A percentile compares a stretch with the other conserved stretches of the same genome.
These are phyloP conservation scores for Teunomyces funiuensis DNA, from an alignment of 805 yeast species.

Conservation along the genomic window DNA sequence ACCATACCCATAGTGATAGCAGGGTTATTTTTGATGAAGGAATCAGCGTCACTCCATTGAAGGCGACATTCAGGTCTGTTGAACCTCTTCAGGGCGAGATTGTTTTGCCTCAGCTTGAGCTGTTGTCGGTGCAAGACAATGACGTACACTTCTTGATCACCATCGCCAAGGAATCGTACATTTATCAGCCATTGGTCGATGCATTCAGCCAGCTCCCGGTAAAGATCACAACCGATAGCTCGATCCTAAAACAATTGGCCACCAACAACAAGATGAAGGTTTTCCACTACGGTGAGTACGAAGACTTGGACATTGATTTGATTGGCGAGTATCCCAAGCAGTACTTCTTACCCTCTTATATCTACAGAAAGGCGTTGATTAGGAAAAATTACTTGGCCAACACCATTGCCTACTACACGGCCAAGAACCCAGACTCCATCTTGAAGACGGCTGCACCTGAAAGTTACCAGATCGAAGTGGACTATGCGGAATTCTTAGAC, in stretches of 20 bases:
- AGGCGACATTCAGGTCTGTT: constrained; percentile 67
- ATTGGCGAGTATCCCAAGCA: constrained; percentile 40
- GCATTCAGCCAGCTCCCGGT: constrained; percentile 31
- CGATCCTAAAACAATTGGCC: constrained; percentile 16
- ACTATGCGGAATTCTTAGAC: constrained; percentile 93
- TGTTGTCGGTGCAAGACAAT: not conserved
- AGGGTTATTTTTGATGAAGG: constrained; percentile 64
- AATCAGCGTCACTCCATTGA: constrained; percentile 55
- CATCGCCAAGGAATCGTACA: constrained; percentile 38
- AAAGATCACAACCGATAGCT: constrained; percentile 21
- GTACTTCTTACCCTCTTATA: constrained; percentile 75
- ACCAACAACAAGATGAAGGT: constrained; percentile 28
- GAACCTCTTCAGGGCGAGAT: constrained; percentile 58
- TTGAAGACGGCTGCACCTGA: constrained; percentile 66
- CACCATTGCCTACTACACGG: constrained; percentile 70
- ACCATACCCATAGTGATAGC: constrained; percentile 60
- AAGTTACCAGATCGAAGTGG: constrained; percentile 79
- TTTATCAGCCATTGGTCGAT: constrained; percentile 40
- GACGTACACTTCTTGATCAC: constrained; percentile 31
- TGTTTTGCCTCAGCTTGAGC: constrained; percentile 21
- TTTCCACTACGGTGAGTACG: constrained; percentile 88
- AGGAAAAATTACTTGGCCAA: constrained; percentile 88
- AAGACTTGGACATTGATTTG: constrained; percentile 76
- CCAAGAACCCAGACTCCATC: constrained; percentile 71
- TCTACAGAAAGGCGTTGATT: constrained; percentile 86